Evolutionary conservation across 179 eudicot species (phyloP).

Genomic region (Silene coronaria): DNA sequence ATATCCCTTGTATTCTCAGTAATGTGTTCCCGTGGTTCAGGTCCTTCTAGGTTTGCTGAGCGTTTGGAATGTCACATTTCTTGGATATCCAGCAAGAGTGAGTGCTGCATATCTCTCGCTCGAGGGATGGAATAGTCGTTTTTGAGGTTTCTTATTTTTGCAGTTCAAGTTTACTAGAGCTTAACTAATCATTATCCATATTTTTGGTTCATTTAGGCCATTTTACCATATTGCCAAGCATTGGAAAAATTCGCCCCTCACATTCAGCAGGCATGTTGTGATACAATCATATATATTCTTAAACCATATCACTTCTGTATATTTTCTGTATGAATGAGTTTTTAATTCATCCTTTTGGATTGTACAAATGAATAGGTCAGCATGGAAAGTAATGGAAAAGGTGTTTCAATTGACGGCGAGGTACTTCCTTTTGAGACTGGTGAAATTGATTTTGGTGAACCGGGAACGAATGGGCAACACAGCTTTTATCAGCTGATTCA

Average conservation of each 20-base stretch:
- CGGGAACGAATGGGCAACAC: constrained; percentile 99
- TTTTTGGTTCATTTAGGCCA: constrained; percentile 49
- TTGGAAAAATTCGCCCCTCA: constrained; percentile 96
- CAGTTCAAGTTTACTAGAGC: background rate
- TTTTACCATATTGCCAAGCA: constrained; percentile 94
- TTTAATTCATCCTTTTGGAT: background rate
- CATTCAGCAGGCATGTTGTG: constrained; percentile 77
- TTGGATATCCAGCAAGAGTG: constrained; percentile 95
- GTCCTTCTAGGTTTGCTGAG: constrained; percentile 95
- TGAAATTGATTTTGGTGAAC: constrained; percentile 99
- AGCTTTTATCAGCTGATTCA: constrained; percentile 98
- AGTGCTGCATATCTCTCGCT: constrained; percentile 24
- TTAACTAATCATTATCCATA: constrained; percentile 1
- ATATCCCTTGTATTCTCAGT: background rate
- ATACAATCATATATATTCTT: background rate
- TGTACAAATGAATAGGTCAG: constrained; percentile 54
- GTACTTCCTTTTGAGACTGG: constrained; percentile 85
- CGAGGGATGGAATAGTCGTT: background rate
- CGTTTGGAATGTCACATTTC: constrained; percentile 93
- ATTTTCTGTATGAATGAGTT: background rate
- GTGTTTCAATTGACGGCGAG: constrained; percentile 85
- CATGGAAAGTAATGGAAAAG: constrained; percentile 99
- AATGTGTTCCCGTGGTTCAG: constrained; percentile 39
- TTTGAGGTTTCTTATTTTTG: constrained; percentile 1
- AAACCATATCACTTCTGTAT: background rate